phyloP scores from a whole-genome alignment of 2,329 filamentous ascomycete genomes.

The Ophiostoma montium region DNA sequence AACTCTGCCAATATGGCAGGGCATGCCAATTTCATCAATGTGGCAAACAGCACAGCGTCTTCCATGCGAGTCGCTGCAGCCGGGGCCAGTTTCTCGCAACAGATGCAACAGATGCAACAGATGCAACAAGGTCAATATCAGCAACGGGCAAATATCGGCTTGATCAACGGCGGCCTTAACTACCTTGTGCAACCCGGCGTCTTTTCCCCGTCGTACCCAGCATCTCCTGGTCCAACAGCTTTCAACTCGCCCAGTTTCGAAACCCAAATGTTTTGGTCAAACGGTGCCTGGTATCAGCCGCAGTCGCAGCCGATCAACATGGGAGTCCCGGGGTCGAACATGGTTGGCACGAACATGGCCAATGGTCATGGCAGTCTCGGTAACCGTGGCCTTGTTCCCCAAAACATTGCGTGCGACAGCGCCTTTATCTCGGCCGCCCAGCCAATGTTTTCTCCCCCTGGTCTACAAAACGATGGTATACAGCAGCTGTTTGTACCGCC shows the following conservation, averaged over 20 bases:
- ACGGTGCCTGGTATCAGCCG: constrained; percentile 20
- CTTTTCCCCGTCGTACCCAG: constrained; percentile 21
- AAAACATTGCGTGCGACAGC: constrained; percentile 21
- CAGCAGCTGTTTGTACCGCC: neutral
- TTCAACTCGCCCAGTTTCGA: constrained; percentile 27
- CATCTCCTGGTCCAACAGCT: constrained; percentile 23
- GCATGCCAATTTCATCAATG: neutral
- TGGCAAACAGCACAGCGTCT: neutral
- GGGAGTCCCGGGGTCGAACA: neutral
- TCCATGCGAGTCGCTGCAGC: constrained; percentile 8
- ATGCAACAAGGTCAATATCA: constrained; percentile 4
- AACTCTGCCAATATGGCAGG: neutral
- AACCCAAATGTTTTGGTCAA: constrained; percentile 25
- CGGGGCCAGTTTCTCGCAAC: neutral
- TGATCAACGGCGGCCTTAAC: constrained; percentile 12
- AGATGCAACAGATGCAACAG: neutral
- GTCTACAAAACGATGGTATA: constrained; percentile 7
- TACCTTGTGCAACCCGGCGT: constrained; percentile 16
- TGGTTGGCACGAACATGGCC: neutral
- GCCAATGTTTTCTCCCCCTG: constrained; percentile 11
- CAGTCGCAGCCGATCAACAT: constrained; percentile 12
- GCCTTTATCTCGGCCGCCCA: constrained; percentile 19
- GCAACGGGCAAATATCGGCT: neutral
- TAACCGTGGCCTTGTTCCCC: constrained; percentile 20
- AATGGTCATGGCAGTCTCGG: constrained; percentile 1